A percentile compares a stretch with the other conserved stretches of the same genome.
phyloP scores from a whole-genome alignment of 1,284 basidiomycete species.

The Leccinum fallax region DNA sequence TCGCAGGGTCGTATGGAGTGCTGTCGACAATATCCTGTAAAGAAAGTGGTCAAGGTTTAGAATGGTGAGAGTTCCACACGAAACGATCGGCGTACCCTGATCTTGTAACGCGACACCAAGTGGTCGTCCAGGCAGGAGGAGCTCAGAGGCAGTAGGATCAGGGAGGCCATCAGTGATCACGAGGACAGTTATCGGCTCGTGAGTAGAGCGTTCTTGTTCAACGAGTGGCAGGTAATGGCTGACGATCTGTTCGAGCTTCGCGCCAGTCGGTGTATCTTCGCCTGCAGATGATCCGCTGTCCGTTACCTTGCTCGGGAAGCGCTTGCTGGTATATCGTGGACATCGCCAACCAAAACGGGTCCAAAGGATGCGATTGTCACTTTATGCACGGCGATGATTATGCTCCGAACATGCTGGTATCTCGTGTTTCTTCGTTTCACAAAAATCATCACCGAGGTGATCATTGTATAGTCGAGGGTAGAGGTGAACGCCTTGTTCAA shows the following conservation, averaged over 20 bases:
- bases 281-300: no score
- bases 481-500: slow-evolving; percentile 35
- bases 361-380: slow-evolving; percentile 46
- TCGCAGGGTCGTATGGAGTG: slow-evolving; percentile 39
- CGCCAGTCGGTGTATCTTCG: no score
- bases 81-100: slow-evolving; percentile 37
- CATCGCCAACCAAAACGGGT: slow-evolving; percentile 41
- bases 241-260: slow-evolving; percentile 42
- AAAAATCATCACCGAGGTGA: not conserved
- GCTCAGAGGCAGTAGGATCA: slow-evolving; percentile 45
- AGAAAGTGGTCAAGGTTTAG: not conserved
- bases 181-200: slow-evolving; percentile 47
- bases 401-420: slow-evolving; percentile 39
- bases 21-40: slow-evolving; percentile 51
- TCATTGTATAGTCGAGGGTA: slow-evolving; percentile 18
- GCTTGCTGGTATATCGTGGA: slow-evolving; percentile 47
- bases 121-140: slow-evolving; percentile 48
- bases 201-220: slow-evolving; percentile 33
- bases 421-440: not conserved
- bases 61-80: not conserved
- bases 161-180: slow-evolving; percentile 54
- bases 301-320: slow-evolving; percentile 39
- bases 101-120: slow-evolving; percentile 39
- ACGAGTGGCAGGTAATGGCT: slow-evolving; percentile 43
- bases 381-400: slow-evolving; percentile 44